A percentile compares a stretch with the other conserved stretches of the same genome.
Evolutionary conservation across 805 yeast species (phyloP).

Genomic region (Ogataea trehalophila): DNA sequence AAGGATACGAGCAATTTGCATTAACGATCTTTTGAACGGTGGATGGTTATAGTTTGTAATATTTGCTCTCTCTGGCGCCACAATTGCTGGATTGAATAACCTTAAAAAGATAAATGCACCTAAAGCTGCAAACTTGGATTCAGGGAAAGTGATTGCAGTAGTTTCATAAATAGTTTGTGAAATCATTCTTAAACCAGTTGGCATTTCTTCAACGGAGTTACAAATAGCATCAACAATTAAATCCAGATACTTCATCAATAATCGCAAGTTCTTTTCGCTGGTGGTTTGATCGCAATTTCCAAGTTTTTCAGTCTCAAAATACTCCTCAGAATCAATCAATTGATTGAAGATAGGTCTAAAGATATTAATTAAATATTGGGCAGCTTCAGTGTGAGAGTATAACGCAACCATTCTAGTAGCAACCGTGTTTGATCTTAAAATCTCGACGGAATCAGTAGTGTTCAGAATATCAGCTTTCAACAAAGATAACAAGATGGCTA

Average conservation of each 20-base stretch:
- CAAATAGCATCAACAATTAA: constrained; percentile 57
- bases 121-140: constrained; percentile 63
- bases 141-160: constrained; percentile 59
- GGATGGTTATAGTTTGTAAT: constrained; percentile 15
- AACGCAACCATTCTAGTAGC: constrained; percentile 73
- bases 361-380: constrained; percentile 47
- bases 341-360: constrained; percentile 55
- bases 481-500: constrained; percentile 46
- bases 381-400: constrained; percentile 65
- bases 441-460: constrained; percentile 62
- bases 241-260: constrained; percentile 53
- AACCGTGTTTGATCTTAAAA: constrained; percentile 75
- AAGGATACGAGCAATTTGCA: constrained; percentile 75
- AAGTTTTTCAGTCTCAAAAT: constrained; percentile 61
- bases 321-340: constrained; percentile 42
- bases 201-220: constrained; percentile 51
- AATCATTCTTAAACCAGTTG: constrained; percentile 66
- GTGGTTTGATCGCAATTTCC: constrained; percentile 25
- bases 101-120: constrained; percentile 85
- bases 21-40: constrained; percentile 54
- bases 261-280: constrained; percentile 36
- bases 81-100: constrained; percentile 83
- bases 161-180: constrained; percentile 60
- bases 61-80: constrained; percentile 66
- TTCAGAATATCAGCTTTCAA: constrained; percentile 57